Conservation (phyloP, 805 yeast genomes). For the Kazachstania taianensis region DNA sequence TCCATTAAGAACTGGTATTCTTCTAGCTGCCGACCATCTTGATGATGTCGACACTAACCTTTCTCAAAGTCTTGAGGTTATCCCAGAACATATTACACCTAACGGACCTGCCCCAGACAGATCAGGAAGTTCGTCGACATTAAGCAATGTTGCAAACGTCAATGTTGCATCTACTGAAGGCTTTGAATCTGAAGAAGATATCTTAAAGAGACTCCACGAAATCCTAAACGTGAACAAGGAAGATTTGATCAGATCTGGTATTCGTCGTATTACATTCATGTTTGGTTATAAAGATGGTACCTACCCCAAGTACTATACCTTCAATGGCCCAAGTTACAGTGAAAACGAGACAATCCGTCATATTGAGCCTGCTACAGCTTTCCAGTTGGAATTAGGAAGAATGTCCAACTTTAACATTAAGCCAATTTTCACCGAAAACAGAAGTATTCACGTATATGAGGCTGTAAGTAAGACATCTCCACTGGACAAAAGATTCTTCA, state of each 20-base stretch:
- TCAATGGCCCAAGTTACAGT: conserved; percentile 72
- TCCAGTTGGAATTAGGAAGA: conserved; percentile 91
- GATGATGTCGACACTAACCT: conserved; percentile 86
- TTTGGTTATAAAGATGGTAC: conserved; percentile 75
- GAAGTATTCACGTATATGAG: conserved; percentile 95
- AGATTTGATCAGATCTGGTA: conserved; percentile 57
- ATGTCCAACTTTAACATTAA: conserved; percentile 89
- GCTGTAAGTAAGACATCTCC: conserved; percentile 91
- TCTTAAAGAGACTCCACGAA: conserved; percentile 52
- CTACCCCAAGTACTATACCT: conserved; percentile 92
- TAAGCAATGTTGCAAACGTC: conserved; percentile 76
- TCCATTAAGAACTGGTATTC: conserved; percentile 74
- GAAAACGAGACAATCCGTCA: conserved; percentile 95
- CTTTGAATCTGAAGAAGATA: conserved; percentile 56
- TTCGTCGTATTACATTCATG: conserved; percentile 90
- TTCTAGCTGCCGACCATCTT: conserved; percentile 69
- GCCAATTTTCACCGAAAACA: conserved; percentile 91
- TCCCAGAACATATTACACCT: conserved; percentile 40
- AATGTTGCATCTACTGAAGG: conserved; percentile 69
- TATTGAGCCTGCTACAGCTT: conserved; percentile 96
- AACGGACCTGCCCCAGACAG: conserved; percentile 43
- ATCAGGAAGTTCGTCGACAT: conserved; percentile 31
- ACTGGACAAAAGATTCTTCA: conserved; percentile 89
- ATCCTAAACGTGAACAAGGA: conserved; percentile 58
- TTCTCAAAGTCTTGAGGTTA: conserved; percentile 59